These are phyloP conservation scores for Ceratocystis harringtonii DNA, from an alignment of 2,329 filamentous ascomycete genomes.

Conservation along the genomic window DNA sequence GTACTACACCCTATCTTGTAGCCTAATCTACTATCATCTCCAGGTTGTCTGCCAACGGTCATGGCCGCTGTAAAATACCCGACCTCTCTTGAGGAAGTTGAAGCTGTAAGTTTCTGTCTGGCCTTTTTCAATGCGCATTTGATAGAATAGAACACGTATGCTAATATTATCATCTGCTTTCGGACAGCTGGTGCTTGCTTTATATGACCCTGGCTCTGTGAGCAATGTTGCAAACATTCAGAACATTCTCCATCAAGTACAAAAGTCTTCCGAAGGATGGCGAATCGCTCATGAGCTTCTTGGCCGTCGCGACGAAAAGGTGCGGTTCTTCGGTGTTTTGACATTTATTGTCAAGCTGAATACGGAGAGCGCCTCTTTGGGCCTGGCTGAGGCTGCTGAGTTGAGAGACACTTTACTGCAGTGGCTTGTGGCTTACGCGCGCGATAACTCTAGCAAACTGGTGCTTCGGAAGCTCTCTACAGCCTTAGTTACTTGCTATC, in stretches of 20 bases:
- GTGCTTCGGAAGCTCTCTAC: conserved; percentile 62
- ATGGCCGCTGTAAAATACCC: conserved; percentile 13
- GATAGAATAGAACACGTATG: neutral
- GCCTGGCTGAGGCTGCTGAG: conserved; percentile 41
- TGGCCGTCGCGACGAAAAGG: conserved; percentile 50
- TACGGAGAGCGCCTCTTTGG: conserved; percentile 50
- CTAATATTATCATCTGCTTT: neutral
- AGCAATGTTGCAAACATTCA: conserved; percentile 41
- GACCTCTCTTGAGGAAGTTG: conserved; percentile 16
- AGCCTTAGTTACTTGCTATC: conserved; percentile 60
- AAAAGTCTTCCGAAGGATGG: conserved; percentile 73
- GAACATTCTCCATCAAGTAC: conserved; percentile 60
- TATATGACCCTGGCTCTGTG: conserved; percentile 39
- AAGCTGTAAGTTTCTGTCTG: conserved; percentile 13
- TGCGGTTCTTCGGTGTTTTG: conserved; percentile 82
- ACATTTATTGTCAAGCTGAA: conserved; percentile 93
- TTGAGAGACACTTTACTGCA: conserved; percentile 45
- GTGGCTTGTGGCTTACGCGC: conserved; percentile 45
- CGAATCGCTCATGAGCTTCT: conserved; percentile 65
- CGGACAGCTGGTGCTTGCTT: conserved; percentile 33
- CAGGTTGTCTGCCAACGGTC: neutral
- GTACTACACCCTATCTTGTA: neutral
- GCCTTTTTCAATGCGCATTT: neutral
- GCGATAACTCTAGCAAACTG: conserved; percentile 38
- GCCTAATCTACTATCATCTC: neutral